Conservation (phyloP, 1,284 basidiomycete species). For the Tilletia indica region DNA sequence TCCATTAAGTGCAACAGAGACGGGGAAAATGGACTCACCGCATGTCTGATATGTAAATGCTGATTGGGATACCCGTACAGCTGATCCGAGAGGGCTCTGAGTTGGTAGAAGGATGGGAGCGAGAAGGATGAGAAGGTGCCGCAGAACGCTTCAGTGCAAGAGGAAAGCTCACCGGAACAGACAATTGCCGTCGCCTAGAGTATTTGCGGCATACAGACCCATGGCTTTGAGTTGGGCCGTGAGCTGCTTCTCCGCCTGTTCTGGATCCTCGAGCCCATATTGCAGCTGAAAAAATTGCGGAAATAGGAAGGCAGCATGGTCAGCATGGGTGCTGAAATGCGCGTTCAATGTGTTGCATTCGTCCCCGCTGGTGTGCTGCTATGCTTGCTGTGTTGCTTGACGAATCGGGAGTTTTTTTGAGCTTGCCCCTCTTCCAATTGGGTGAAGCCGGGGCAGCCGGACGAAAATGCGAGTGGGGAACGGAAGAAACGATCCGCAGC, state of each 20-base stretch:
- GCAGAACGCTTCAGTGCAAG: background rate
- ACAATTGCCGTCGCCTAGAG: conserved; percentile 53
- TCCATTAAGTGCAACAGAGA: too few relatives aligned
- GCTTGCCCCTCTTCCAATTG: conserved; percentile 3
- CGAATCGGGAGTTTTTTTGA: conserved; percentile 4
- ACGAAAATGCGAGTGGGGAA: background rate
- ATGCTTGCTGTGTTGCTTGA: background rate
- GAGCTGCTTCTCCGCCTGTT: conserved; percentile 45
- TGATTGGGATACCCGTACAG: conserved; percentile 72
- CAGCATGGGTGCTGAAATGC: too few relatives aligned
- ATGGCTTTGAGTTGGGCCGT: conserved; percentile 45
- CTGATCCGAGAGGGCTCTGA: conserved; percentile 60
- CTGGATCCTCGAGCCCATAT: conserved; percentile 46
- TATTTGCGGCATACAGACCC: conserved; percentile 53
- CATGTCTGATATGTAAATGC: conserved; percentile 58
- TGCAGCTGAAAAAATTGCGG: conserved; percentile 21
- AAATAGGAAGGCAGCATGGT: background rate
- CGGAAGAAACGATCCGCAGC: background rate
- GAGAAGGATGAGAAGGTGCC: background rate
- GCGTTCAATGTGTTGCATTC: too few relatives aligned
- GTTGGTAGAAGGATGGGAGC: background rate
- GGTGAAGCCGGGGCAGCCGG: background rate
- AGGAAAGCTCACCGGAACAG: conserved; percentile 40
- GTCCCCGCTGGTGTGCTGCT: background rate
- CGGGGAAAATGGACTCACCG: background rate